Evolutionary conservation across 352 stramenopile species (phyloP), one percentile per base, ranked within the genome.

Genomic region (Peronospora tabacina): DNA sequence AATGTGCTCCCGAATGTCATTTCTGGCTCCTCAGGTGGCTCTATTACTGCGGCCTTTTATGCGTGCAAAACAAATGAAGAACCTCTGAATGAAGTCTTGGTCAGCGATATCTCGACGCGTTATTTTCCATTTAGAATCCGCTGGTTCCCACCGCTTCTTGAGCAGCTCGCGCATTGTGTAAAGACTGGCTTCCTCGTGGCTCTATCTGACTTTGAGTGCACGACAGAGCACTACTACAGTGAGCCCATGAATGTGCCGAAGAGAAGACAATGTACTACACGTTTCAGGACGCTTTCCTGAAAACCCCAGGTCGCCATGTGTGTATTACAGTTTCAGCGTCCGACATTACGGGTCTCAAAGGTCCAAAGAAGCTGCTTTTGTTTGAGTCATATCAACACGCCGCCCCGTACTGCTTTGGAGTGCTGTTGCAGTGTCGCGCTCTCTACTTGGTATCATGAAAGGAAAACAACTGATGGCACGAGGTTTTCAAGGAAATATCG

Each of bases 271-370:
- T 85, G 64, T 54, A 82, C 70, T 87, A 85, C 41, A 98, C 92
- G 0, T 98, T 98, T 68, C 85, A 95, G 63, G 92, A 98, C 63
- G 92, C 92, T 6, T 97, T 90, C 66, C 68, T 94, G 40, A 81
- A 87, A 48, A 98, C 92, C n/a, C n/a, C n/a, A 0, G 74, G 85
- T 4, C 94, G 95, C 22, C 82, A 96, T 63, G 82, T 97, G 39
- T 97, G 88, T 55, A 98, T 98, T 61, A 97, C 90, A 0, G 90
- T 98, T 1, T 95, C 88, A 0, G 88, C 89, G 8, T 94, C 76
- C 20, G 80, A 92, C 34, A 75, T 78, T 75, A 97, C 75, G 62
- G 92, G 55, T 66, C 90, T 71, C 69, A 95, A 66, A 41, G 70
- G 70, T 3, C 70, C 76, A 6, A 82, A 86, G 52, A 89, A 87